A percentile compares a stretch with the other conserved stretches of the same genome.
These are phyloP conservation scores for Septoria petroselini DNA, from an alignment of 2,329 filamentous ascomycete genomes.

Conservation along the genomic window DNA sequence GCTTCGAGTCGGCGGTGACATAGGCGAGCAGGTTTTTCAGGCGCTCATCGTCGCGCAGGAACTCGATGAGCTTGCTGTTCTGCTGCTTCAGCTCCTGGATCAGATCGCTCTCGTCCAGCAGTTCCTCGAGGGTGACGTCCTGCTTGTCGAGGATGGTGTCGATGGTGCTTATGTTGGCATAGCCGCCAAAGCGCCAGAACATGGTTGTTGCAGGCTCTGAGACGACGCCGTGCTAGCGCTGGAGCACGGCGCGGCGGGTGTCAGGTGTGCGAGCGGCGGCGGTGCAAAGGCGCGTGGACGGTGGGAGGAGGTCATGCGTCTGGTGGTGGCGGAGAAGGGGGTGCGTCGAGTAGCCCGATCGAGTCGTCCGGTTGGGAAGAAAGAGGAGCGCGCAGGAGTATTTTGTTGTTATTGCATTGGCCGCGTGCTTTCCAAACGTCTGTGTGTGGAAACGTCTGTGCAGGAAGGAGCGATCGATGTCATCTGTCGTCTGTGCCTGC, in stretches of 20 bases:
- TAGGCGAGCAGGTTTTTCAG: slow-evolving; percentile 85
- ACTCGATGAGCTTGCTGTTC: slow-evolving; percentile 96
- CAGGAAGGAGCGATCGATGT: too few relatives aligned
- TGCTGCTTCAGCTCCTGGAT: slow-evolving; percentile 98
- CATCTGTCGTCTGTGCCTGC: too few relatives aligned
- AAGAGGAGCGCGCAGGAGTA: too few relatives aligned
- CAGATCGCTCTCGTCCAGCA: slow-evolving; percentile 92
- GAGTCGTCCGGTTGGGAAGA: neutral
- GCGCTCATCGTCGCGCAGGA: slow-evolving; percentile 80
- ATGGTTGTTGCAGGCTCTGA: slow-evolving; percentile 61
- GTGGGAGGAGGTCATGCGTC: slow-evolving; percentile 24
- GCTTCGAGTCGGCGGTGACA: slow-evolving; percentile 72
- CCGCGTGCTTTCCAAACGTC: too few relatives aligned
- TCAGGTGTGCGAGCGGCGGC: slow-evolving; percentile 11
- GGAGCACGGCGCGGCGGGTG: slow-evolving; percentile 8
- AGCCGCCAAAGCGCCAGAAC: slow-evolving; percentile 99
- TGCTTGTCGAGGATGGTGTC: slow-evolving; percentile 94
- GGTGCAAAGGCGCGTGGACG: slow-evolving; percentile 1
- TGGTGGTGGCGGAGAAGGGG: slow-evolving; percentile 4
- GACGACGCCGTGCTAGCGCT: slow-evolving; percentile 16
- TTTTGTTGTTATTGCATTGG: neutral
- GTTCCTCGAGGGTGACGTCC: slow-evolving; percentile 90
- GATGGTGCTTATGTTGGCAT: slow-evolving; percentile 94
- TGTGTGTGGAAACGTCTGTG: too few relatives aligned
- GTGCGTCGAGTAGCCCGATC: slow-evolving; percentile 1